Base-by-base conservation (phyloP, 345 rosid species). In the Dimocarpus longan region DNA sequence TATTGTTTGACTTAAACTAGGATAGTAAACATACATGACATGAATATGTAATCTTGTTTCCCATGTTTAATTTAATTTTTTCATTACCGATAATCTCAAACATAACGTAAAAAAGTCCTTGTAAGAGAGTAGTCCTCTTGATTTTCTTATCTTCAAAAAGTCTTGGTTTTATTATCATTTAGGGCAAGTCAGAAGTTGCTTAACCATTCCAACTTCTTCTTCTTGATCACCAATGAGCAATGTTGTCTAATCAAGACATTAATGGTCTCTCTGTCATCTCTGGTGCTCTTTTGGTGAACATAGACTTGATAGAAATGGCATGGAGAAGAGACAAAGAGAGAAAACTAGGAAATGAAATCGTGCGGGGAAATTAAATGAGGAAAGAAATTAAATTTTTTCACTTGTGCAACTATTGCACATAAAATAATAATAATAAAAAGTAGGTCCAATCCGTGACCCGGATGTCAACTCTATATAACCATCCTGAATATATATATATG, bases 171-270 rank as follows among this genome's bases (percentile, higher is more conserved):
- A 54, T 80, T 74, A 64, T 44, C 78, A 74, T 46, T 56, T n/a
- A 73, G 79, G 85, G 78, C 43, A 77, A 80, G 83, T 59, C 15
- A 59, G 64, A 59, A n/a, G 64, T 82, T 77, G 70, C 76, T 84
- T 84, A 73, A 79, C 68, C 81, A 65, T 37, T 72, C 66, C 44
- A 80, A 72, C 26, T 24, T 59, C 80, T 63, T 78, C 57, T 52
- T 52, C 50, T 46, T 46, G 6, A 54, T n/a, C 43, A 44, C 37
- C 22, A 63, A 57, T 3, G 2, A 62, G 10, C 19, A 18, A 18
- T n/a, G 18, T 54, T n/a, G 18, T 54, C 57, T 43, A 57, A 57
- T 57, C 63, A 19, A 16, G n/a, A 5, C 3, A 12, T 18, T 48
- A 16, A 42, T 60, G 52, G 28, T 37, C 16, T 52, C 39, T 70